Evolutionary conservation across 805 yeast genomes (phyloP).

Genomic region (Kodamaea nitidulidarum): DNA sequence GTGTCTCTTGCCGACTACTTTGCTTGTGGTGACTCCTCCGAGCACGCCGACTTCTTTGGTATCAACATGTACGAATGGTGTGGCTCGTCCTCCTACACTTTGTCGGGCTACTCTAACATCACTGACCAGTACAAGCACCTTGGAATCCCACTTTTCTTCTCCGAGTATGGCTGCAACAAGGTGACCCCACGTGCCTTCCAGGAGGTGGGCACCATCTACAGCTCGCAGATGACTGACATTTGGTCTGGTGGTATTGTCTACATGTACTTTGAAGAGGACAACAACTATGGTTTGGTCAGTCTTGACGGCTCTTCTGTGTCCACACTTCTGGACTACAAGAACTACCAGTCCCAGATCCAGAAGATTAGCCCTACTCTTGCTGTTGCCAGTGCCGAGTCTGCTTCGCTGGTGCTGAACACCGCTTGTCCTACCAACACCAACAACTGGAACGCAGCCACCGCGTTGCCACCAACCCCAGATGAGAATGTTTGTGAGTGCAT

Average conservation of each 20-base stretch:
- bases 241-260: slow-evolving; percentile 92
- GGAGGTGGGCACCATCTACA: slow-evolving; percentile 64
- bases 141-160: slow-evolving; percentile 71
- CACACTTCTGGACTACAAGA: slow-evolving; percentile 60
- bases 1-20: slow-evolving; percentile 68
- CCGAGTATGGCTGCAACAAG: slow-evolving; percentile 78
- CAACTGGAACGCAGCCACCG: slow-evolving; percentile 37
- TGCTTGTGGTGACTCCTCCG: slow-evolving; percentile 65
- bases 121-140: slow-evolving; percentile 61
- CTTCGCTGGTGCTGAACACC: slow-evolving; percentile 25
- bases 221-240: slow-evolving; percentile 68
- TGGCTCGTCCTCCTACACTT: slow-evolving; percentile 54
- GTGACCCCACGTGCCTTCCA: slow-evolving; percentile 68
- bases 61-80: slow-evolving; percentile 91
- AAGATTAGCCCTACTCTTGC: slow-evolving; percentile 51
- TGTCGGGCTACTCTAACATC: slow-evolving; percentile 64
- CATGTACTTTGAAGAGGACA: slow-evolving; percentile 76
- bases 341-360: slow-evolving; percentile 59
- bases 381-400: slow-evolving; percentile 17
- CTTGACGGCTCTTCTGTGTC: slow-evolving; percentile 42
- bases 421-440: slow-evolving; percentile 33
- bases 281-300: slow-evolving; percentile 70
- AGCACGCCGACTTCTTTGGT: slow-evolving; percentile 77
- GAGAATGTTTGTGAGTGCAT: slow-evolving; percentile 34
- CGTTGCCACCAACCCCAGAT: slow-evolving; percentile 44